phyloP scores from a whole-genome alignment of 208 protist species.

The Blastocrithidia nonstop region DNA sequence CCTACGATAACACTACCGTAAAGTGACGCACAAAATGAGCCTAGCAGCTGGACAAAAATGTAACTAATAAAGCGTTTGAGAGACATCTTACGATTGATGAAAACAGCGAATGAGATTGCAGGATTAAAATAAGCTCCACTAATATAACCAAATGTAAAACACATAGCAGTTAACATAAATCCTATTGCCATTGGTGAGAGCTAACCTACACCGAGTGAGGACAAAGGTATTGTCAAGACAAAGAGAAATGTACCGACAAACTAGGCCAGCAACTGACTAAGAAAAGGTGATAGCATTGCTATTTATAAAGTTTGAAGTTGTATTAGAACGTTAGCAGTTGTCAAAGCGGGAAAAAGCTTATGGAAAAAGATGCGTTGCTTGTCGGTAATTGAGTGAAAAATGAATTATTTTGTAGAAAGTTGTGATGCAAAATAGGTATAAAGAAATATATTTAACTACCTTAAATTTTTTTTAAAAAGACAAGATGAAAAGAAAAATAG shows the following conservation, averaged over 20 bases:
- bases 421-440: slow-evolving; percentile 2
- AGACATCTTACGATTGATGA: slow-evolving; percentile 68
- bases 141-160: slow-evolving; percentile 86
- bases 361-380: background rate
- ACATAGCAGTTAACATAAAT: slow-evolving; percentile 77
- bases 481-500: too few relatives aligned
- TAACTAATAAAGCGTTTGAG: slow-evolving; percentile 47
- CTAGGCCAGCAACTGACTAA: slow-evolving; percentile 58
- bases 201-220: slow-evolving; percentile 42
- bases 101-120: slow-evolving; percentile 76
- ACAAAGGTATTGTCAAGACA: slow-evolving; percentile 56
- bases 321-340: background rate
- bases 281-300: slow-evolving; percentile 41
- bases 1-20: slow-evolving; percentile 66
- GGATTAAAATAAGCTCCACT: slow-evolving; percentile 89
- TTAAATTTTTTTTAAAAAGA: too few relatives aligned
- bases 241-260: slow-evolving; percentile 81
- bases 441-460: slow-evolving; percentile 1
- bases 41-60: slow-evolving; percentile 57
- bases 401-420: background rate
- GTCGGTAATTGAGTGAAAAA: background rate
- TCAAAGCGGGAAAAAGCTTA: background rate
- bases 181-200: slow-evolving; percentile 72
- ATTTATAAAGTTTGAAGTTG: background rate
- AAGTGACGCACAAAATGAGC: slow-evolving; percentile 45